These are phyloP conservation scores for Arbutus unedo DNA, from an alignment of 148 eudicot species.

Conservation along the genomic window DNA sequence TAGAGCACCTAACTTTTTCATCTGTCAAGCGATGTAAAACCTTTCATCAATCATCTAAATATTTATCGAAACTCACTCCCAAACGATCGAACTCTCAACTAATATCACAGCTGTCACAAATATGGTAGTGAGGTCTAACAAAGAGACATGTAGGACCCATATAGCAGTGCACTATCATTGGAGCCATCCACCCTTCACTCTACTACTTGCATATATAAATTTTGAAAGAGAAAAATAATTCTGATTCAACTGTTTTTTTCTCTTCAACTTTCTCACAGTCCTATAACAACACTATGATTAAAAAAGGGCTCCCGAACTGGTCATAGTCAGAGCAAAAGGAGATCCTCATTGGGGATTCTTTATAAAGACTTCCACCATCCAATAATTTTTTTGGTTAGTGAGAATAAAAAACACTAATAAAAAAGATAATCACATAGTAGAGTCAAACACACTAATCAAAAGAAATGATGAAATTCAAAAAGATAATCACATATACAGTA, in stretches of 20 bases:
- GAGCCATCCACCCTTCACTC: constrained; percentile 13
- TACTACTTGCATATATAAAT: neutral
- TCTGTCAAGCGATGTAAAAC: too few relatives aligned
- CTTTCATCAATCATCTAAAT: too few relatives aligned
- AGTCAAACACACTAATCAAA: too few relatives aligned
- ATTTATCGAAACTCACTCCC: too few relatives aligned
- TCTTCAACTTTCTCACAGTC: constrained; percentile 4
- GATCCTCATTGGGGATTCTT: neutral
- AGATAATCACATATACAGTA: too few relatives aligned
- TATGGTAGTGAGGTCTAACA: neutral
- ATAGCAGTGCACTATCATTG: constrained; percentile 4
- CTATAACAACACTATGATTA: constrained; percentile 11
- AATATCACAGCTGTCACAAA: too few relatives aligned
- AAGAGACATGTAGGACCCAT: constrained; percentile 14
- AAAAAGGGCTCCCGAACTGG: neutral
- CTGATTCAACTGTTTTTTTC: neutral
- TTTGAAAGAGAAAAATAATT: neutral
- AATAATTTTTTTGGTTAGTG: too few relatives aligned
- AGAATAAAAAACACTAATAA: too few relatives aligned
- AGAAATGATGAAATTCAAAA: too few relatives aligned
- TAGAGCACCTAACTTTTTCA: too few relatives aligned
- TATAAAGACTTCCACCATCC: neutral
- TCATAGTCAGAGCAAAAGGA: neutral
- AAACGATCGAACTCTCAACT: too few relatives aligned
- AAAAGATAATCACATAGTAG: too few relatives aligned